Base-by-base conservation (phyloP, 2,329 filamentous ascomycete genomes). In the Pleoardoris graminearum region DNA sequence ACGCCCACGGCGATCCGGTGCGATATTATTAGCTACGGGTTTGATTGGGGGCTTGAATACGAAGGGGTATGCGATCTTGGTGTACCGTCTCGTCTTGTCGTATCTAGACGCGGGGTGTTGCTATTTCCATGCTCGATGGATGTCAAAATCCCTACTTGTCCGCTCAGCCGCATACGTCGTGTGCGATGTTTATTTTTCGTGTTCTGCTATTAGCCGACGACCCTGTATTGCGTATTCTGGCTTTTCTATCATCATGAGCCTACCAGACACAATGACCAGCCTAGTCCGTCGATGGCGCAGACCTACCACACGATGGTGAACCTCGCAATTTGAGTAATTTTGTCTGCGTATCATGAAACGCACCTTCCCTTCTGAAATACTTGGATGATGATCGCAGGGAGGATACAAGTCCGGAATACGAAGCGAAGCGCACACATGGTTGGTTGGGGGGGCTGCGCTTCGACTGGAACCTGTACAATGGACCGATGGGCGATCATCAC, bases 351-450 rank as follows among this genome's bases (percentile, higher is more conserved):
- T 47, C 44, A 21, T 19, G 44, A 37, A 37, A 47, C 44, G 16
- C 33, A 47, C 44, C 44, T 47, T 33, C 44, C 44, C 4, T 11
- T 46, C 12, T 27, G 19, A 25, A 36, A 37, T n/a, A 37, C 16
- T 14, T 16, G 12, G 8, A 25, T 23, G 43, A 21, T 19, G 43
- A 46, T 46, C 43, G 22, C 23, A 35, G 23, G 23, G 23, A 10
- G n/a, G 21, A 12, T 7, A 35, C 33, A 47, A 47, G 44, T 47
- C 44, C 44, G 44, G 44, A 30, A 47, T 47, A 47, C 44, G 44
- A 47, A 47, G 44, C 44, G 33, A 47, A 16, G 10, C 7, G 7
- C 19, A 47, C 44, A 47, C 44, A 47, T 47, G 44, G 22, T n/a
- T n/a, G n/a, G n/a, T n/a, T n/a, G 27, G 33, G 33, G 12, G 33